Evolutionary conservation across 2,329 filamentous ascomycete species (phyloP).

Genomic region (Claviceps quebecensis): DNA sequence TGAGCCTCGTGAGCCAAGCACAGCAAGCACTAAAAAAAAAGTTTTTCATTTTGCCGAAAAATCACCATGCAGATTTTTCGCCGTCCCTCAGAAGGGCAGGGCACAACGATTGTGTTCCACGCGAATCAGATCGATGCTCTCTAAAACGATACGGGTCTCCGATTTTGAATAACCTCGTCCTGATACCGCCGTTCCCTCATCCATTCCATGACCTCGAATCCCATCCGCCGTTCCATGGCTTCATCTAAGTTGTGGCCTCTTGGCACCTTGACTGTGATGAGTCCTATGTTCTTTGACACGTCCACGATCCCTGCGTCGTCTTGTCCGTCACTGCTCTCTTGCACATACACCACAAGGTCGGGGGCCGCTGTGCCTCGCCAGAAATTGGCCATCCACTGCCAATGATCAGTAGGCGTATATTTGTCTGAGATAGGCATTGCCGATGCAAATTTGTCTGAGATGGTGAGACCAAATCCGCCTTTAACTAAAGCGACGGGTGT

Average conservation of each 20-base stretch:
- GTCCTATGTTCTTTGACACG: constrained; percentile 33
- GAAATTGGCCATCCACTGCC: constrained; percentile 92
- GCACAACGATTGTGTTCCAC: background rate
- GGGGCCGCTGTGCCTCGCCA: constrained; percentile 79
- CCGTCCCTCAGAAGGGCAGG: background rate
- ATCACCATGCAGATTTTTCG: too few relatives aligned
- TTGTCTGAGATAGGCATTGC: constrained; percentile 60
- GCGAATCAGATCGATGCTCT: background rate
- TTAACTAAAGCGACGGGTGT: constrained; percentile 64
- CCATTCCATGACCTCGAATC: constrained; percentile 83
- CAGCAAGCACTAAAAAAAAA: too few relatives aligned
- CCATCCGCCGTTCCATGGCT: constrained; percentile 57
- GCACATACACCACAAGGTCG: constrained; percentile 62
- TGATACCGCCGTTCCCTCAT: constrained; percentile 36
- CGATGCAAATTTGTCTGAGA: constrained; percentile 62
- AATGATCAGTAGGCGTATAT: constrained; percentile 78
- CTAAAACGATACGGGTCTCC: constrained; percentile 7
- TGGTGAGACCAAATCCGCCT: constrained; percentile 64
- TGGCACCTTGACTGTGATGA: constrained; percentile 40
- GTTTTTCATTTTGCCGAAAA: too few relatives aligned
- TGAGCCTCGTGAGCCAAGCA: too few relatives aligned
- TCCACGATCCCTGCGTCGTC: constrained; percentile 38
- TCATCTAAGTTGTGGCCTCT: constrained; percentile 41
- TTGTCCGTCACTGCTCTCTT: constrained; percentile 19
- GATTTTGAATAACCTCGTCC: constrained; percentile 12